These are phyloP conservation scores for Lachnellula arida DNA, from an alignment of 2,329 filamentous ascomycete species.

Conservation along the genomic window DNA sequence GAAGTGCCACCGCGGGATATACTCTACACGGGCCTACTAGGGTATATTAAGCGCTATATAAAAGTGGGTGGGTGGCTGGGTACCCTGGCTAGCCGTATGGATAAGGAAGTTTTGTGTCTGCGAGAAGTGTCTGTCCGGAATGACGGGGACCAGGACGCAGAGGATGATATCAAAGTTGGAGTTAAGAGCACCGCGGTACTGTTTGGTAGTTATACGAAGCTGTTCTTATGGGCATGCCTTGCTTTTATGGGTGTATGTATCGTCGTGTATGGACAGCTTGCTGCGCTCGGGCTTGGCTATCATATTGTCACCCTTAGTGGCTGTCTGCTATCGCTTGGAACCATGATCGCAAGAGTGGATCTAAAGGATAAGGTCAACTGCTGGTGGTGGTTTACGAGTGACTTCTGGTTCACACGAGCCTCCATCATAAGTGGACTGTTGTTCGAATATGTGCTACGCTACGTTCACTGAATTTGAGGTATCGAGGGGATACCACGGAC, in stretches of 20 bases:
- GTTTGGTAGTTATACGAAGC: background rate
- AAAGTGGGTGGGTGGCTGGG: too few relatives aligned
- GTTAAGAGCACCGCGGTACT: background rate
- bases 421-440: background rate
- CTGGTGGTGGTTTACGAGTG: background rate
- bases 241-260: background rate
- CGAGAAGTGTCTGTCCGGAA: too few relatives aligned
- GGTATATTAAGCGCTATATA: too few relatives aligned
- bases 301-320: background rate
- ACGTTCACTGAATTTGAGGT: too few relatives aligned
- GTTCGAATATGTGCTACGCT: background rate
- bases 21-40: too few relatives aligned
- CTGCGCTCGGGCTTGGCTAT: background rate
- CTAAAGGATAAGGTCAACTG: background rate
- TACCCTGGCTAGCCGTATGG: too few relatives aligned
- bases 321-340: background rate
- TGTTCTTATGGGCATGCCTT: background rate
- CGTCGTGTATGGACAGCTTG: background rate
- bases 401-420: background rate
- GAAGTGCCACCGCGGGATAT: too few relatives aligned
- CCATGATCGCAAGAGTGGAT: background rate
- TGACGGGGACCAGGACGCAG: too few relatives aligned
- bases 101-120: too few relatives aligned
- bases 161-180: too few relatives aligned
- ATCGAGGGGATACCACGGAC: too few relatives aligned